Evolutionary conservation across 2,329 filamentous ascomycete genomes (phyloP).

Genomic region (Phyllosticta paracitricarpa): DNA sequence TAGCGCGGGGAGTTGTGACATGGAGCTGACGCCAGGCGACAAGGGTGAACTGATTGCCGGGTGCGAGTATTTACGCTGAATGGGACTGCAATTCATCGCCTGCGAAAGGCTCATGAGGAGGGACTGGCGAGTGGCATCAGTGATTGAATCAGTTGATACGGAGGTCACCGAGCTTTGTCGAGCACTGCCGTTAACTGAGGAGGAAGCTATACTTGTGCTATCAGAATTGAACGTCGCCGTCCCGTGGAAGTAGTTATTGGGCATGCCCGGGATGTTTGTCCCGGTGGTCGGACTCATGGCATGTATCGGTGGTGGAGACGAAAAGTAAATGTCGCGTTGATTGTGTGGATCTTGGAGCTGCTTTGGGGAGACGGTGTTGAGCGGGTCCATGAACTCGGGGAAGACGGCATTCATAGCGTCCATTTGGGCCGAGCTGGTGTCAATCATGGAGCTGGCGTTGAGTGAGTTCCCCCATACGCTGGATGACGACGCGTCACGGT

Average conservation of each 20-base stretch:
- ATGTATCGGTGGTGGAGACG: slow-evolving; percentile 66
- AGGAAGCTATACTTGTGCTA: slow-evolving; percentile 50
- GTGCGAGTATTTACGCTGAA: slow-evolving; percentile 50
- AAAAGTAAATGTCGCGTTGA: slow-evolving; percentile 63
- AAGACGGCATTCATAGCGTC: slow-evolving; percentile 67
- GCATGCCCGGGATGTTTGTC: slow-evolving; percentile 56
- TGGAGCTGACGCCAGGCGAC: slow-evolving; percentile 22
- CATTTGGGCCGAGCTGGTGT: slow-evolving; percentile 58
- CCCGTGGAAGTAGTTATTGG: slow-evolving; percentile 52
- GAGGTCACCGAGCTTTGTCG: slow-evolving; percentile 50
- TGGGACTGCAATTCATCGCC: slow-evolving; percentile 43
- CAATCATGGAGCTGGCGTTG: slow-evolving; percentile 58
- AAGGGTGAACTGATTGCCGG: slow-evolving; percentile 45
- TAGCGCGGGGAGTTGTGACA: slow-evolving; percentile 45
- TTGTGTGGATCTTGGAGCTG: slow-evolving; percentile 60
- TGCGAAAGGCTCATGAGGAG: slow-evolving; percentile 52
- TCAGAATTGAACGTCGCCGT: slow-evolving; percentile 62
- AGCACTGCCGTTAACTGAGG: slow-evolving; percentile 59
- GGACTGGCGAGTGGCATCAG: slow-evolving; percentile 54
- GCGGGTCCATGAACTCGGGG: slow-evolving; percentile 56
- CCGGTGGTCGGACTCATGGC: slow-evolving; percentile 52
- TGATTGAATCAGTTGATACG: slow-evolving; percentile 55
- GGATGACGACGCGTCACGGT: slow-evolving; percentile 23
- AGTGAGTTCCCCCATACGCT: slow-evolving; percentile 36
- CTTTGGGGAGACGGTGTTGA: slow-evolving; percentile 62